Percentiles rank a stretch among this genome's conserved stretches.
Evolutionary conservation across 2,329 filamentous ascomycete genomes (phyloP).

Genomic region (Aureobasidium namibiae): DNA sequence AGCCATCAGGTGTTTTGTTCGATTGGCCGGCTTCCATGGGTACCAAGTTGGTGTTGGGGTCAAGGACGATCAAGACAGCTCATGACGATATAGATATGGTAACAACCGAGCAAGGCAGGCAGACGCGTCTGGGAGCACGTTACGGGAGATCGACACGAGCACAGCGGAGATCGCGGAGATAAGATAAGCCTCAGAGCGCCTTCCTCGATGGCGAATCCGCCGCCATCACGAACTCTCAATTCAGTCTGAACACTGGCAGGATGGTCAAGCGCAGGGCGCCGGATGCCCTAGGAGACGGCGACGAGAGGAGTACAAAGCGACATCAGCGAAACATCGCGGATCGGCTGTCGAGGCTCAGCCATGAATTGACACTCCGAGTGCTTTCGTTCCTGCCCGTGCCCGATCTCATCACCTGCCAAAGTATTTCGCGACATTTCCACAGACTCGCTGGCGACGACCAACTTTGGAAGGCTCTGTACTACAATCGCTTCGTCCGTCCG

Average conservation of each 20-base stretch:
- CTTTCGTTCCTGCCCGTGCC: conserved; percentile 65
- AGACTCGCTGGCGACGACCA: conserved; percentile 71
- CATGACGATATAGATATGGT: neutral
- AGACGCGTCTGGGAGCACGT: conserved; percentile 8
- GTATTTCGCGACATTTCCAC: conserved; percentile 67
- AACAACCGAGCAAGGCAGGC: neutral
- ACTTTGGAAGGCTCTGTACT: conserved; percentile 86
- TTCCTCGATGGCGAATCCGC: neutral
- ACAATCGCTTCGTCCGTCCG: conserved; percentile 75
- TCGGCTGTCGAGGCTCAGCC: conserved; percentile 64
- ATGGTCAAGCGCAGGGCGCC: conserved; percentile 15
- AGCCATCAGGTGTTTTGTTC: neutral
- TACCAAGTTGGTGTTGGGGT: neutral
- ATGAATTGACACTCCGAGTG: conserved; percentile 81
- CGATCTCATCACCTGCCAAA: conserved; percentile 57
- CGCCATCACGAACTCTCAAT: neutral
- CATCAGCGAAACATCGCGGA: conserved; percentile 35
- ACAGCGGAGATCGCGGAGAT: conserved; percentile 1
- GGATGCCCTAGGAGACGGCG: conserved; percentile 4
- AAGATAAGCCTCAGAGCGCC: neutral
- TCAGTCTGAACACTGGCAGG: neutral
- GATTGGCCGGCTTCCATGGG: neutral
- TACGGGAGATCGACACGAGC: conserved; percentile 3
- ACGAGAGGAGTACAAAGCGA: conserved; percentile 10
- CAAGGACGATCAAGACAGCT: neutral